Evolutionary conservation across 768 basidiomycete genomes (phyloP).

Genomic region (Lyophyllum decastes): DNA sequence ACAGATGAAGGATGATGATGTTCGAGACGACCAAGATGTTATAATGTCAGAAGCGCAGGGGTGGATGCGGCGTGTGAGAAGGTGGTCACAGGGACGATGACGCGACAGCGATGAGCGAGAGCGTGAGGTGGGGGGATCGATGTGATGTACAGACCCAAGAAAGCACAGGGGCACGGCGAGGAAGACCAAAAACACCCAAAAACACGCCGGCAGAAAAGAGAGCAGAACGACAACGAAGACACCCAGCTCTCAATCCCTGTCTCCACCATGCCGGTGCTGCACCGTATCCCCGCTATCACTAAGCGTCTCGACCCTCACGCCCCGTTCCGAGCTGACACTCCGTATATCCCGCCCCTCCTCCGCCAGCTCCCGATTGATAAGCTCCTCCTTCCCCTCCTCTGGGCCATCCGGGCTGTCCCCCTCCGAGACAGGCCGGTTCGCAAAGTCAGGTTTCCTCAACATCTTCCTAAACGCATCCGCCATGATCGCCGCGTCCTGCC

Average conservation of each 20-base stretch:
- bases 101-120: background rate
- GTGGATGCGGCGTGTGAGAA: background rate
- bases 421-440: conserved; percentile 68
- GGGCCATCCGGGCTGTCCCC: conserved; percentile 63
- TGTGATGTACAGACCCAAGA: conserved; percentile 3
- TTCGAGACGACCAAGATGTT: background rate
- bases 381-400: conserved; percentile 42
- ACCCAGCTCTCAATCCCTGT: conserved; percentile 9
- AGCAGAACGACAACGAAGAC: background rate
- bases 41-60: background rate
- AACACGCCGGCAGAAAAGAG: background rate
- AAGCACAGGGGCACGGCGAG: background rate
- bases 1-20: background rate
- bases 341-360: conserved; percentile 90
- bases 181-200: background rate
- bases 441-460: conserved; percentile 87
- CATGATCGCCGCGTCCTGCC: conserved; percentile 89
- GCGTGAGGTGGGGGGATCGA: background rate
- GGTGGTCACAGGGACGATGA: background rate
- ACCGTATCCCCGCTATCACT: conserved; percentile 53
- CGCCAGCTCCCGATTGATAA: conserved; percentile 75
- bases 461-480: conserved; percentile 90
- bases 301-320: conserved; percentile 74
- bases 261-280: conserved; percentile 40
- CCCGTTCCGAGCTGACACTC: conserved; percentile 79